Conservation (phyloP, 1,139 yeast genomes). For the Debaryomyces sp. region DNA sequence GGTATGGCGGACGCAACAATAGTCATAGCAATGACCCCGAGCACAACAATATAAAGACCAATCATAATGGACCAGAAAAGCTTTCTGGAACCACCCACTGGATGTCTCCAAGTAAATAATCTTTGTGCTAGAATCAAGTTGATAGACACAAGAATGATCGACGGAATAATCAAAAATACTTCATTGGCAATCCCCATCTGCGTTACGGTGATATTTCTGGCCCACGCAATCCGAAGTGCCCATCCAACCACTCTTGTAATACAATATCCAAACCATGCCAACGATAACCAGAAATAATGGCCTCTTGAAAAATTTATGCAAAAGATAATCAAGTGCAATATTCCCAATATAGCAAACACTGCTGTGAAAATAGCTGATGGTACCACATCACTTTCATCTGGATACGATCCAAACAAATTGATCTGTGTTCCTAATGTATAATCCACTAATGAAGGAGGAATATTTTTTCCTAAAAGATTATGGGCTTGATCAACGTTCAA, state of each 20-base stretch:
- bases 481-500: constrained; percentile 33
- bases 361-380: constrained; percentile 65
- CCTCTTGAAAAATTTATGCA: constrained; percentile 56
- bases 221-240: constrained; percentile 63
- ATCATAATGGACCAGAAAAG: constrained; percentile 60
- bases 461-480: constrained; percentile 25
- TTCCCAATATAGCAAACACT: constrained; percentile 49
- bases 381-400: constrained; percentile 55
- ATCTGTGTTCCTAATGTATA: constrained; percentile 46
- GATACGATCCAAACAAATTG: constrained; percentile 69
- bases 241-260: constrained; percentile 60
- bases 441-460: constrained; percentile 40
- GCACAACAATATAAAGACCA: constrained; percentile 53
- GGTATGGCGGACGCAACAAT: constrained; percentile 69
- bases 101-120: constrained; percentile 81
- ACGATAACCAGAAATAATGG: constrained; percentile 62
- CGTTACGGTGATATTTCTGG: constrained; percentile 46
- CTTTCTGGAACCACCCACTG: constrained; percentile 65
- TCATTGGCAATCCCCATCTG: constrained; percentile 61
- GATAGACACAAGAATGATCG: constrained; percentile 56
- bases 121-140: constrained; percentile 75
- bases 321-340: constrained; percentile 55
- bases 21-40: constrained; percentile 65
- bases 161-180: constrained; percentile 59
- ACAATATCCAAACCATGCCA: constrained; percentile 59